A percentile compares a stretch with the other conserved stretches of the same genome.
These are phyloP conservation scores for Sporothrix inflata DNA, from an alignment of 2,329 filamentous ascomycete species.

Conservation along the genomic window DNA sequence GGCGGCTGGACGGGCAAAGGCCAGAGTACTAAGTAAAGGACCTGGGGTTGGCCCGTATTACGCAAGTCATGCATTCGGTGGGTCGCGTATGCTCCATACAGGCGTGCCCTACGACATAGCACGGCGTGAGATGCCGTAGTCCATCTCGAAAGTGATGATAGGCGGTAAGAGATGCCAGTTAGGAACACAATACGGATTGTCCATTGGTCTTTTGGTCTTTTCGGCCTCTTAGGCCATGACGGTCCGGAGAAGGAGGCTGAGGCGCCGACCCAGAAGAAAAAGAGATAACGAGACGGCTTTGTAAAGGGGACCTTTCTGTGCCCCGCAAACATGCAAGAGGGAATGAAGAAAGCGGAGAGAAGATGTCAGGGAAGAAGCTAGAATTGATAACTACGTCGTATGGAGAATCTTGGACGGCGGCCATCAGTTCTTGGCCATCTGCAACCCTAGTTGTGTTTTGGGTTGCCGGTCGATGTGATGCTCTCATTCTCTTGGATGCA, in stretches of 20 bases:
- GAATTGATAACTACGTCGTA: not conserved
- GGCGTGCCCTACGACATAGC: not conserved
- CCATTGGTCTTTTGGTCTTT: too few relatives aligned
- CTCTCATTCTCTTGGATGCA: not conserved
- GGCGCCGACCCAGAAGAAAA: not conserved
- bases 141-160: not conserved
- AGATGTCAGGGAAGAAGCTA: not conserved
- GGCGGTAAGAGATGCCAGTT: slow-evolving; percentile 10
- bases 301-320: not conserved
- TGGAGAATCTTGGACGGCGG: not conserved
- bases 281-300: not conserved
- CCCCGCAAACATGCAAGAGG: not conserved
- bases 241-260: not conserved
- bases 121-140: not conserved
- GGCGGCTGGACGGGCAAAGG: not conserved
- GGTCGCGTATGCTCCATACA: not conserved
- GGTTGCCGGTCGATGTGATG: not conserved
- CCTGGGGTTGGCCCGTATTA: slow-evolving; percentile 7
- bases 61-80: not conserved
- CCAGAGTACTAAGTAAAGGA: not conserved
- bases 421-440: not conserved
- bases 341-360: not conserved
- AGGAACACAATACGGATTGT: not conserved
- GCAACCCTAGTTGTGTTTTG: not conserved
- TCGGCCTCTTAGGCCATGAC: not conserved